Evolutionary conservation across 441 rosid species (phyloP).

Genomic region (Populus hybrid): DNA sequence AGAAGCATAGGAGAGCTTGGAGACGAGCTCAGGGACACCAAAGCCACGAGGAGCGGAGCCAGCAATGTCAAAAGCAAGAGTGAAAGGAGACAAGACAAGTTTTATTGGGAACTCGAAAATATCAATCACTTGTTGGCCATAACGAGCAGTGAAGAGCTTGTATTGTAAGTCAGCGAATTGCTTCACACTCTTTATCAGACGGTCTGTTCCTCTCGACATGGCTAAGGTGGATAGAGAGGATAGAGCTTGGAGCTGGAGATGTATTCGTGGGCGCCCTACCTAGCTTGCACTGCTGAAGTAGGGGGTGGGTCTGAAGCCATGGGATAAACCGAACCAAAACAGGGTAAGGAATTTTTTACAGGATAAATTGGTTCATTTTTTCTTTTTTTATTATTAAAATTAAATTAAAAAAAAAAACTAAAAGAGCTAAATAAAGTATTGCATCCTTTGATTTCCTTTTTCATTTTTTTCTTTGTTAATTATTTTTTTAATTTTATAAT

Average conservation of each 20-base stretch:
- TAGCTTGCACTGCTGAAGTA: neutral
- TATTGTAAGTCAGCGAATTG: constrained; percentile 55
- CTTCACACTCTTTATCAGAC: constrained; percentile 48
- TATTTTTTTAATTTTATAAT: no score
- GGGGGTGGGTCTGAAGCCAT: neutral
- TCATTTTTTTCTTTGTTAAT: no score
- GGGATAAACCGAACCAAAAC: neutral
- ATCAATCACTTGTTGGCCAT: constrained; percentile 66
- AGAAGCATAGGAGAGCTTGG: constrained; percentile 66
- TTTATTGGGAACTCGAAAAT: constrained; percentile 70
- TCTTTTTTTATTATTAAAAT: no score
- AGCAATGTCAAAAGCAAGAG: constrained; percentile 81
- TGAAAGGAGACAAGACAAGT: constrained; percentile 72
- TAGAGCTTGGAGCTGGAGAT: neutral
- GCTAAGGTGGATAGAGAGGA: neutral
- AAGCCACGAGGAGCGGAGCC: constrained; percentile 94
- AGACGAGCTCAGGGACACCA: constrained; percentile 77
- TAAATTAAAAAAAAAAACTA: no score
- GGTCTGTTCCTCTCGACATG: constrained; percentile 63
- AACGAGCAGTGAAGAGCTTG: constrained; percentile 47
- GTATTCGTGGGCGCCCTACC: neutral
- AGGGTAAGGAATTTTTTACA: no score
- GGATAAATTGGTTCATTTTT: no score
- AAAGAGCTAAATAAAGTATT: no score
- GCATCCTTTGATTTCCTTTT: no score